Evolutionary conservation across 2,329 filamentous ascomycete genomes (phyloP).

Genomic region (Xylariomycetidae sp.): DNA sequence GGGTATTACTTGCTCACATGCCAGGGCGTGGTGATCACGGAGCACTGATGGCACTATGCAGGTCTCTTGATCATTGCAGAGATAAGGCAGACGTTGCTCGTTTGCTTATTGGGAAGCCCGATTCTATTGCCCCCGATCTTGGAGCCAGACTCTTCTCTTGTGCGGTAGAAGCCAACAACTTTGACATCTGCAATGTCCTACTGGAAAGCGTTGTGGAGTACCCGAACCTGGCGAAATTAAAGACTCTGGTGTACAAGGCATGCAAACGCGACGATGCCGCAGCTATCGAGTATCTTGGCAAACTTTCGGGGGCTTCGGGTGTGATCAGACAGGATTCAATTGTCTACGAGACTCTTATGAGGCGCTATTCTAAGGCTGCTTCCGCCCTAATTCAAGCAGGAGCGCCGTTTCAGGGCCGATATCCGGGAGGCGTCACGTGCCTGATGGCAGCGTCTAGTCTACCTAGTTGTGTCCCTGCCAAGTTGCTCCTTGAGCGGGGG

Average conservation of each 20-base stretch:
- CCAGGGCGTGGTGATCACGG: no score
- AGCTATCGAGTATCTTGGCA: constrained; percentile 4
- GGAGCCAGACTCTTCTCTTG: no score
- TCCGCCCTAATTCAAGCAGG: constrained; percentile 1
- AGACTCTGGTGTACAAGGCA: not conserved
- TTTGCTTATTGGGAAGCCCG: no score
- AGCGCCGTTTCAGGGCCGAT: constrained; percentile 3
- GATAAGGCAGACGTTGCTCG: no score
- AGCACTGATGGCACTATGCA: no score
- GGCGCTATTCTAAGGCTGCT: no score
- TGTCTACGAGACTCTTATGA: no score
- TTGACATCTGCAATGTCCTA: constrained; percentile 5
- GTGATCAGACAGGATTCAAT: no score
- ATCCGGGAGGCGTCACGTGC: constrained; percentile 3
- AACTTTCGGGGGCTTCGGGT: not conserved
- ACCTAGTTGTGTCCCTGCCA: not conserved
- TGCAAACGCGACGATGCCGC: not conserved
- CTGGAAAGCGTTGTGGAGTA: constrained; percentile 3
- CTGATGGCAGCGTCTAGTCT: constrained; percentile 9
- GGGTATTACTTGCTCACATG: no score
- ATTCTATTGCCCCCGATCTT: no score
- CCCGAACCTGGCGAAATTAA: constrained; percentile 1
- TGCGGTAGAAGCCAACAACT: no score
- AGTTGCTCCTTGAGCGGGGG: constrained; percentile 10
- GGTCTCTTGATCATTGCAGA: no score